These are phyloP conservation scores for Cucurbita ficifolia DNA, from an alignment of 306 rosid genomes.

Conservation along the genomic window DNA sequence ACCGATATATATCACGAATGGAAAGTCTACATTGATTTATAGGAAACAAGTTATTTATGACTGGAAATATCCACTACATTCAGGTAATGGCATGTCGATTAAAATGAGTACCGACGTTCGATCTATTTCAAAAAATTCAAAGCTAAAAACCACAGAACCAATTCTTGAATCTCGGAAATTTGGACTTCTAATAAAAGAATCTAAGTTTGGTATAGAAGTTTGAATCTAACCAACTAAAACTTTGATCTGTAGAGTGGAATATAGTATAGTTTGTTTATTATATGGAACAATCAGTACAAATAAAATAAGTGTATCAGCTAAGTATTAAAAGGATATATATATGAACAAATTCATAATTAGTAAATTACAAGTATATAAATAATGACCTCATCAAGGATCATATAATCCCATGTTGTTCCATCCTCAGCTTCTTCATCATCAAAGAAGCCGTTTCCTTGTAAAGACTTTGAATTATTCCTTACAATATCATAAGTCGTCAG, in stretches of 20 bases:
- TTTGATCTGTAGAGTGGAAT: neutral
- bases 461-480: conserved; percentile 66
- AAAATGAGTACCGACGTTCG: neutral
- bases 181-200: neutral
- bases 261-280: neutral
- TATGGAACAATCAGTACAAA: neutral
- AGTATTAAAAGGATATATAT: neutral
- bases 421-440: conserved; percentile 55
- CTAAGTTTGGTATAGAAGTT: neutral
- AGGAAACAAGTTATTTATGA: neutral
- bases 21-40: neutral
- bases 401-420: conserved; percentile 62
- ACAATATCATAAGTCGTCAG: conserved; percentile 92
- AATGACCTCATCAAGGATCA: conserved; percentile 91
- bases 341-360: neutral
- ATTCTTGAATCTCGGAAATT: neutral
- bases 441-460: conserved; percentile 24
- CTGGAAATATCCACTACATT: neutral
- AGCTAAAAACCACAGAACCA: neutral
- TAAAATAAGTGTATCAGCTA: neutral
- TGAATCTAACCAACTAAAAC: neutral
- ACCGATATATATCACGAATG: neutral
- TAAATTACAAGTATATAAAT: neutral
- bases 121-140: neutral
- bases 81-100: too few relatives aligned